Percentiles rank a stretch among this genome's conserved stretches.
Evolutionary conservation across 2,329 filamentous ascomycete genomes (phyloP).

Genomic region (Scytalidium sp.): DNA sequence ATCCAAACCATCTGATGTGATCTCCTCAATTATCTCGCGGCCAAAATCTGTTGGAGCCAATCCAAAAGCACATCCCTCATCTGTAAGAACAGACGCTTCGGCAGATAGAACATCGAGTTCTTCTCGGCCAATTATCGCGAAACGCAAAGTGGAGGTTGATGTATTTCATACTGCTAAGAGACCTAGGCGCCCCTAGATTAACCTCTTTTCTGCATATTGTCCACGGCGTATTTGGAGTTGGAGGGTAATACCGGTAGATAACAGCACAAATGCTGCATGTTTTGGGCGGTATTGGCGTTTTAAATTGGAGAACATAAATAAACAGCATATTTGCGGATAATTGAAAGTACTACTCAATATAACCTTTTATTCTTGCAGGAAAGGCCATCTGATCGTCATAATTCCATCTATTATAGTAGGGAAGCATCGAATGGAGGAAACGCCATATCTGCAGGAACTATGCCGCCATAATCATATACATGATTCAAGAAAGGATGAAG

Average conservation of each 20-base stretch:
- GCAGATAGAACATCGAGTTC: conserved; percentile 7
- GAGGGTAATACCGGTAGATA: not conserved
- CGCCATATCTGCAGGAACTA: not conserved
- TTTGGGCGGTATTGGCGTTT: not conserved
- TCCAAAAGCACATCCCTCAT: not conserved
- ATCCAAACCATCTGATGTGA: conserved; percentile 8
- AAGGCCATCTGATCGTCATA: not conserved
- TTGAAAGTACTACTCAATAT: not conserved
- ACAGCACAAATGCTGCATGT: not conserved
- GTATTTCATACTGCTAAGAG: conserved; percentile 20
- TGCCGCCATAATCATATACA: not conserved
- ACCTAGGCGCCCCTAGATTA: conserved; percentile 6
- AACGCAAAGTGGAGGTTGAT: conserved; percentile 19
- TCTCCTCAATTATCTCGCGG: conserved; percentile 9
- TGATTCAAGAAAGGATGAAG: not conserved
- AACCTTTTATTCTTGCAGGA: not conserved
- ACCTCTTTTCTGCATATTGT: not conserved
- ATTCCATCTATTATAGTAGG: not conserved
- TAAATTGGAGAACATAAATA: not conserved
- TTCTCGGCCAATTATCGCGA: conserved; percentile 16
- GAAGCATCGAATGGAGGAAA: not conserved
- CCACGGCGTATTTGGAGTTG: not conserved
- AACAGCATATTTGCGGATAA: not conserved
- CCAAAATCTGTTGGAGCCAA: conserved; percentile 2
- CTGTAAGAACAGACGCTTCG: not conserved